A percentile compares a stretch with the other conserved stretches of the same genome.
Conservation (phyloP, 441 rosid species). For the Gossypium trilobum region DNA sequence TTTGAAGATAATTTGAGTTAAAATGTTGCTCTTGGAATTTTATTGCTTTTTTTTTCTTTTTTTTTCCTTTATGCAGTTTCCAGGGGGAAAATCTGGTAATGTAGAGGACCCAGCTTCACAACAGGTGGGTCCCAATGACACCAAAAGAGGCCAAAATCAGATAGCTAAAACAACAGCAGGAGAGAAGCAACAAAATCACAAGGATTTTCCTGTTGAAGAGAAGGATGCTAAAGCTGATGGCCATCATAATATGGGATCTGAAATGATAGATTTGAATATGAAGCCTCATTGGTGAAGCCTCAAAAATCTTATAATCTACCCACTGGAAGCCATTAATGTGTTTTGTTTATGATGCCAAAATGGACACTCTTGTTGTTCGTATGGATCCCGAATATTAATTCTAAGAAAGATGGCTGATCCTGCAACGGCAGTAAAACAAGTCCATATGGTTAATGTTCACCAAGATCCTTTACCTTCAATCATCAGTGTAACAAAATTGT, state of each 20-base stretch:
- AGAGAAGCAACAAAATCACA: slow-evolving; percentile 29
- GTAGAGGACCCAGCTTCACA: slow-evolving; percentile 24
- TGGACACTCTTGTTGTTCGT: too few relatives aligned
- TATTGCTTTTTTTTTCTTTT: not conserved
- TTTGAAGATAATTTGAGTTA: too few relatives aligned
- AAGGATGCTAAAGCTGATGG: slow-evolving; percentile 23
- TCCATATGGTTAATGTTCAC: too few relatives aligned
- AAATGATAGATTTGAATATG: slow-evolving; percentile 64
- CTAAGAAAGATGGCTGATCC: too few relatives aligned
- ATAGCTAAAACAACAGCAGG: slow-evolving; percentile 18
- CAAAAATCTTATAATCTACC: slow-evolving; percentile 30
- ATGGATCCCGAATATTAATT: too few relatives aligned
- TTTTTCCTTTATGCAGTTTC: slow-evolving; percentile 40
- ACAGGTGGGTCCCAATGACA: slow-evolving; percentile 22
- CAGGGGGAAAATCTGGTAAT: slow-evolving; percentile 40
- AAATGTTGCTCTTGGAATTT: not conserved
- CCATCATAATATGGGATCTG: slow-evolving; percentile 23
- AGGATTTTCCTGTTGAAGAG: slow-evolving; percentile 21
- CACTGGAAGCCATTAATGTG: too few relatives aligned
- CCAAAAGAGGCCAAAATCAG: slow-evolving; percentile 23
- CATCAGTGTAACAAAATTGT: too few relatives aligned
- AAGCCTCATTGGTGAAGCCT: slow-evolving; percentile 48
- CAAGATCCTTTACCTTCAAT: too few relatives aligned
- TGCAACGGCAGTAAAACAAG: too few relatives aligned
- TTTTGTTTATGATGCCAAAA: too few relatives aligned